Evolutionary conservation across 2,329 filamentous ascomycete species (phyloP).

Genomic region (Botrytis fabae): DNA sequence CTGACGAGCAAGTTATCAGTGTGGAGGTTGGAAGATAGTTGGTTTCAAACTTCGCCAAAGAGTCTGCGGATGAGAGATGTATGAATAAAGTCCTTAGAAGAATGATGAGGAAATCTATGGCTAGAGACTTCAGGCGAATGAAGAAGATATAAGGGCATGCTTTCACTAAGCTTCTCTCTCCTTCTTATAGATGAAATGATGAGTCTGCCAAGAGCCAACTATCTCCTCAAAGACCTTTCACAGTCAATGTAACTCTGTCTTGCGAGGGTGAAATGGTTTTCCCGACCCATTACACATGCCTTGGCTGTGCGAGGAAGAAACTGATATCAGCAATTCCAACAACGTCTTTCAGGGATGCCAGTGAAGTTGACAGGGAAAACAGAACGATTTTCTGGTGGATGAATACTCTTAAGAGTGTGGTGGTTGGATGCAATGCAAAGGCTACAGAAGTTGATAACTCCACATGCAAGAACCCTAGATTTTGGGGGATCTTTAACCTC

Average conservation of each 20-base stretch:
- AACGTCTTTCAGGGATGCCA: background rate
- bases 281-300: background rate
- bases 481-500: background rate
- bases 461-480: background rate
- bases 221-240: background rate
- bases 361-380: background rate
- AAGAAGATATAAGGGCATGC: background rate
- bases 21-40: background rate
- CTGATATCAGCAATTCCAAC: background rate
- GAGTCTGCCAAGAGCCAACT: background rate
- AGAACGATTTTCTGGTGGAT: background rate
- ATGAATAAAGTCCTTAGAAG: background rate
- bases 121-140: background rate
- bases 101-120: background rate
- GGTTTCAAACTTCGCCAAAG: background rate
- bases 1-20: too few species aligned
- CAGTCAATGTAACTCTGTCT: background rate
- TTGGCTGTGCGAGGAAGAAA: background rate
- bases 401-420: background rate
- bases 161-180: background rate
- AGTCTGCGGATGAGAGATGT: background rate
- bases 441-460: background rate
- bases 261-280: background rate
- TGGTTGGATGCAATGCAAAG: background rate
- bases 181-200: background rate